Evolutionary conservation across 352 stramenopile genomes (phyloP), one percentile per base, ranked within the genome.

Genomic region (Blastocystis sp.): DNA sequence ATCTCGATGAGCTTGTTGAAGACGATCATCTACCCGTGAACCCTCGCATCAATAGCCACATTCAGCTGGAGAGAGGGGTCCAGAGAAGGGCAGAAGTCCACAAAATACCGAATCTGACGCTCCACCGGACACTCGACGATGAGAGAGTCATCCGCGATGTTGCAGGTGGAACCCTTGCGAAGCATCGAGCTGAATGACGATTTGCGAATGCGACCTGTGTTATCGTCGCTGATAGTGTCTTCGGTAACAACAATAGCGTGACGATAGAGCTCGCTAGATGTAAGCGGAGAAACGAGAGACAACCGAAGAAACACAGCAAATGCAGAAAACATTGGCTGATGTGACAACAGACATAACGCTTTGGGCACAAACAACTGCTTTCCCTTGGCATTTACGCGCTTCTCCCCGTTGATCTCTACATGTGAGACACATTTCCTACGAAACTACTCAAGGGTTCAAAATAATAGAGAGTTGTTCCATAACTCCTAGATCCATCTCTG

Each of bases 81-180:
- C 41, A 88, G 43, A 24, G 59, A 88, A 7, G 76, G 76, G 68
- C 64, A 88, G 64, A 88, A 73, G 55, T 88, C 76, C 34, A 88
- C 54, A 59, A 88, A 88, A 45, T 88, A 88, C 34, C 76, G 76
- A 41, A 88, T 88, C 64, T 88, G 76, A 43, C 76, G 76, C 62
- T 88, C 76, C 64, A 88, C 76, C 24, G 70, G 70, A 63, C 70
- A 81, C 39, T 50, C 47, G 0, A 64, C 50, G 26, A 63, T 63
- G 20, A 81, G 45, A 7, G 43, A 63, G 55, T 81, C 70, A 65
- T 81, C 64, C n/a, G 68, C 37, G 45, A 88, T 70, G 43, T 76
- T 88, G 53, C 64, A 88, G 20, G 64, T 88, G 26, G 70, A 81
- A 45, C 76, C 76, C 41, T 88, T 88, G 39, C 76, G 59, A 30